Conservation (phyloP, 2,329 filamentous ascomycete genomes). For the Bipolaris oryzae region DNA sequence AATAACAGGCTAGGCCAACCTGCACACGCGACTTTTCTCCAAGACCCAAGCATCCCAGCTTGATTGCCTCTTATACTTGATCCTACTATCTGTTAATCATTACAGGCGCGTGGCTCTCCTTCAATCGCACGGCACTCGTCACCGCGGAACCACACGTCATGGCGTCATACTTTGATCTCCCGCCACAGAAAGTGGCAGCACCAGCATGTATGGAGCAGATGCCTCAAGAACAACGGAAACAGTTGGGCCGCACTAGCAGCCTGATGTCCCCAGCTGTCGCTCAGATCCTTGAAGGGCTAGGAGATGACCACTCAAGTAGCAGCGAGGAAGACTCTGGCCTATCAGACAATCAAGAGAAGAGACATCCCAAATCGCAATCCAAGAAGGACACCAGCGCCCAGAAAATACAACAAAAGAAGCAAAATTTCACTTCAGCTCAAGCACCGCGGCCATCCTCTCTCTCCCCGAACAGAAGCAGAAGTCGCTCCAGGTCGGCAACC, state of each 20-base stretch:
- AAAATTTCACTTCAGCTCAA: conserved; percentile 8
- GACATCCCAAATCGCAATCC: conserved; percentile 2
- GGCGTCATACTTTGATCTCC: conserved; percentile 47
- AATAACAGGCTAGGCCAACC: conserved; percentile 5
- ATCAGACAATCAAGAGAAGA: conserved; percentile 17
- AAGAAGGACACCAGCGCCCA: conserved; percentile 15
- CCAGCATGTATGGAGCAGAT: conserved; percentile 18
- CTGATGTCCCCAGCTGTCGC: conserved; percentile 40
- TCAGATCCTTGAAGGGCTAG: conserved; percentile 37
- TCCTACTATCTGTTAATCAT: conserved; percentile 14
- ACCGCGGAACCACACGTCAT: conserved; percentile 20
- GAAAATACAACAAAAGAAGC: conserved; percentile 15
- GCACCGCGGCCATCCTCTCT: conserved; percentile 15
- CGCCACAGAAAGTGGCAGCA: conserved; percentile 24
- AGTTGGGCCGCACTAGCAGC: conserved; percentile 23
- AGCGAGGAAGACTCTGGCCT: conserved; percentile 26
- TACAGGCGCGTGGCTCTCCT: not conserved
- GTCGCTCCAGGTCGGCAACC: conserved; percentile 15
- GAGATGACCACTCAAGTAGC: conserved; percentile 32
- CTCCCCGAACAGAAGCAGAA: conserved; percentile 24
- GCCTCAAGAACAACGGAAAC: conserved; percentile 22
- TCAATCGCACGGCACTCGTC: not conserved
- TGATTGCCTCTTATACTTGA: conserved; percentile 16
- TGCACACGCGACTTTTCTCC: conserved; percentile 3
- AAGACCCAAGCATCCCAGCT: conserved; percentile 15